These are phyloP conservation scores for Colletotrichum lindemuthianum DNA, from an alignment of 2,329 filamentous ascomycete species.

Conservation along the genomic window DNA sequence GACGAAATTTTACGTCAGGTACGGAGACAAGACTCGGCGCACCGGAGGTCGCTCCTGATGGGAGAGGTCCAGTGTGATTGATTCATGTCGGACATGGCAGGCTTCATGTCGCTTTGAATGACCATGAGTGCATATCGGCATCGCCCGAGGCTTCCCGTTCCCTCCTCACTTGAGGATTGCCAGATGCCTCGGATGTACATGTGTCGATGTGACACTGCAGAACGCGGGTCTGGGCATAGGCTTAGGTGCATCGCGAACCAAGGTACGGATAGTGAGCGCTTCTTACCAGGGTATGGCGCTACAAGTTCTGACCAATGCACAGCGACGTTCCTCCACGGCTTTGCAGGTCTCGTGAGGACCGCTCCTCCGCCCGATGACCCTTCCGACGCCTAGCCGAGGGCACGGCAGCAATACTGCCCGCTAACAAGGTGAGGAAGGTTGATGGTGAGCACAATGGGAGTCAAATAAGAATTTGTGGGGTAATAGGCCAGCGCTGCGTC, in stretches of 20 bases:
- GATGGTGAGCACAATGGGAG: neutral
- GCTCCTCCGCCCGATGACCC: conserved; percentile 17
- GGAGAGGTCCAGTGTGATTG: neutral
- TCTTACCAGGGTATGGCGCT: conserved; percentile 30
- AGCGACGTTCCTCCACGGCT: conserved; percentile 2
- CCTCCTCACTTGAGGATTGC: conserved; percentile 27
- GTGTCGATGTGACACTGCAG: conserved; percentile 9
- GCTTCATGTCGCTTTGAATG: conserved; percentile 8
- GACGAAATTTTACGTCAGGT: conserved; percentile 13
- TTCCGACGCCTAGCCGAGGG: conserved; percentile 9
- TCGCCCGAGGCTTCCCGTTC: conserved; percentile 9
- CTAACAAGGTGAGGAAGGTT: neutral
- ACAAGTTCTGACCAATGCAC: neutral
- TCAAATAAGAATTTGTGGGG: conserved; percentile 32
- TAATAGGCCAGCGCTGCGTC: conserved; percentile 13
- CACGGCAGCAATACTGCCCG: conserved; percentile 25
- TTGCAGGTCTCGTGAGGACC: conserved; percentile 17
- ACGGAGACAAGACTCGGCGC: conserved; percentile 9
- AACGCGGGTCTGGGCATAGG: conserved; percentile 6
- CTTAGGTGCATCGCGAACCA: conserved; percentile 8
- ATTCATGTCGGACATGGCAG: conserved; percentile 13
- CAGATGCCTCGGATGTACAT: conserved; percentile 18
- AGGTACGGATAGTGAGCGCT: conserved; percentile 6
- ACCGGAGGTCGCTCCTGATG: conserved; percentile 6
- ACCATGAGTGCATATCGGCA: conserved; percentile 21